Base-by-base conservation (phyloP, 1,284 basidiomycete species). In the Ceratorhiza oryzae-sativae region DNA sequence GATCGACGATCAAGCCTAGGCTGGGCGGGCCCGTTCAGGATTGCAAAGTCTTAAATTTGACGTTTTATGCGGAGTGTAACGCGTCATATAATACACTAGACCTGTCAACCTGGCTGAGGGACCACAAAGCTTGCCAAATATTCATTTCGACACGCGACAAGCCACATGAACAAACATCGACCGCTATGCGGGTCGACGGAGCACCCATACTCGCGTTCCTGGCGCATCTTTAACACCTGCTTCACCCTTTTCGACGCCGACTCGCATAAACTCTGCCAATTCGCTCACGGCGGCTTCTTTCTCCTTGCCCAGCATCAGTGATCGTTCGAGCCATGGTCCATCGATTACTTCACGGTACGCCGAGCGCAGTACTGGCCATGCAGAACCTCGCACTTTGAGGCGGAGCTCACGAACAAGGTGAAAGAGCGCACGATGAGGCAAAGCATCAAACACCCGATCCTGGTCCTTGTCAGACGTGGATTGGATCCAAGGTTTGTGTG, bases 291-390 rank as follows among this genome's bases (percentile, higher is more conserved):
- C 46, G n/a, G 20, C 23, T 20, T 62, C 45, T 13, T 27, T 27
- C 3, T 32, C 9, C n/a, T 53, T 32, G 13, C n/a, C 42, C 4
- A 65, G 15, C 30, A 65, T n/a, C 46, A 65, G 20, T 6, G 62
- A 65, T 27, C 62, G 62, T 39, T 65, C 62, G 18, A 65, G 62
- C 62, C 62, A 65, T 5, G 62, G 45, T 8, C 25, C 62, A 18
- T 41, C 36, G 5, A 65, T 32, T 3, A 65, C 62, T 27, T 65
- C 46, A 34, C 62, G 62, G 32, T 65, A 65, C 2, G 62, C 62
- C 6, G 62, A 65, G 18, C 62, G 62, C 30, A 65, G 48, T 12
- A 65, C 48, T 20, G 62, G 62, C 62, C 62, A 65, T 13, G 62
- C 46, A 65, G 45, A 53, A n/a, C 48, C 20, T 27, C 62, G 62